Evolutionary conservation across 2,329 filamentous ascomycete species (phyloP), one percentile per base, ranked within the genome.

Genomic region (Aspergillus proliferans): DNA sequence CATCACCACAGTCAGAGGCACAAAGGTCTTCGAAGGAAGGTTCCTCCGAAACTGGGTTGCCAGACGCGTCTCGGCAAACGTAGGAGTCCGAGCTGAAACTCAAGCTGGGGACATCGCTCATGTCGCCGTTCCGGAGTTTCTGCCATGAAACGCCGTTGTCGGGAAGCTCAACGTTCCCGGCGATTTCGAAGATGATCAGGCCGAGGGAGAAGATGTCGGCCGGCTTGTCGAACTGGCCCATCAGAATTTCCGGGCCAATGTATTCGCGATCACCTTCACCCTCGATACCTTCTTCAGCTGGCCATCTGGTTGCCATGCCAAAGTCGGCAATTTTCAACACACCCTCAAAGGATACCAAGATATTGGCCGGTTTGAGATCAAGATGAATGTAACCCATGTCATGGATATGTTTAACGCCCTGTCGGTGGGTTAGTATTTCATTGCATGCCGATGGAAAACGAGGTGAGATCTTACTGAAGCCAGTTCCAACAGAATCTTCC

Each of bases 241-340:
- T 82, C 18, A 98, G 81, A 53, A 95, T 89, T 69, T 98, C 93
- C 0, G 91, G 91, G 1, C 88, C 92, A 65, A 98, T 92, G 66
- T 98, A 98, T 66, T 95, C 88, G 45, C 93, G 87, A 66, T 98
- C 93, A 28, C 93, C 93, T 72, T 98, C 93, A 39, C 88, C 86
- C 57, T 96, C 90, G 52, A 93, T 86, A 48, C 84, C 82, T 47
- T 82, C 77, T 43, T 84, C 80, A 14, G 86, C 87, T 12, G 90
- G 88, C 83, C 87, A 92, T 9, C 76, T 69, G 38, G 87, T 84
- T 22, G 93, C 91, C 73, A 91, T 76, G 45, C 82, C 82, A 58
- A 85, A 85, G 63, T 85, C 82, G 7, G 77, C 82, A 58, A 85
- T 84, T 64, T 85, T 85, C 44, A 85, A 70, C 6, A 81, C 76